These are phyloP conservation scores for Lachancea quebecensis DNA, from an alignment of 805 yeast genomes.

Conservation along the genomic window DNA sequence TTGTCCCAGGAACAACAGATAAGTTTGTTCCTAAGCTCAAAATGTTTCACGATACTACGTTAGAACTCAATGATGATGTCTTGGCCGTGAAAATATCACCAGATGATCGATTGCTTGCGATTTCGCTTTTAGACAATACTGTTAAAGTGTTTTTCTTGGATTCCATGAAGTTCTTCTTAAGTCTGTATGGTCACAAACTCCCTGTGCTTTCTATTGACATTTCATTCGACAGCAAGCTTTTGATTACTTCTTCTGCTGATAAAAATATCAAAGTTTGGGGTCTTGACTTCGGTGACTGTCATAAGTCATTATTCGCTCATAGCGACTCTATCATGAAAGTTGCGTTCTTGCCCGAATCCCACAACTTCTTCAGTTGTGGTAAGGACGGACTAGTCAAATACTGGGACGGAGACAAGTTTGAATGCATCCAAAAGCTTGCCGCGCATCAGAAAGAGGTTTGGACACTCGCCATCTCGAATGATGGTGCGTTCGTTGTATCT, in stretches of 20 bases:
- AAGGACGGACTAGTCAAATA: slow-evolving; percentile 87
- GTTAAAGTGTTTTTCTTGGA: slow-evolving; percentile 90
- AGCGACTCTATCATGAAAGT: slow-evolving; percentile 93
- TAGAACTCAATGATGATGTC: slow-evolving; percentile 83
- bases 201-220: slow-evolving; percentile 93
- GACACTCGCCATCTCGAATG: slow-evolving; percentile 72
- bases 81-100: slow-evolving; percentile 74
- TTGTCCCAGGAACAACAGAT: slow-evolving; percentile 60
- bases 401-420: slow-evolving; percentile 99
- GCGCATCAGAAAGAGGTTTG: slow-evolving; percentile 93
- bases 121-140: slow-evolving; percentile 85
- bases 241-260: slow-evolving; percentile 93
- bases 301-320: slow-evolving; percentile 92
- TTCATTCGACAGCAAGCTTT: slow-evolving; percentile 77
- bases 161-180: slow-evolving; percentile 76
- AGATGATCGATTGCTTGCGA: slow-evolving; percentile 69
- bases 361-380: slow-evolving; percentile 82
- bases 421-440: slow-evolving; percentile 77
- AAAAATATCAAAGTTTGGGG: slow-evolving; percentile 99
- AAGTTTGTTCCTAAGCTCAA: slow-evolving; percentile 46
- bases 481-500: slow-evolving; percentile 67
- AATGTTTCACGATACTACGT: slow-evolving; percentile 66
- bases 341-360: slow-evolving; percentile 73
- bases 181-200: slow-evolving; percentile 90
- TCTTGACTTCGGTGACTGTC: slow-evolving; percentile 97